These are phyloP conservation scores for Clarireedia monteithiana DNA, from an alignment of 2,329 filamentous ascomycete genomes.

Conservation along the genomic window DNA sequence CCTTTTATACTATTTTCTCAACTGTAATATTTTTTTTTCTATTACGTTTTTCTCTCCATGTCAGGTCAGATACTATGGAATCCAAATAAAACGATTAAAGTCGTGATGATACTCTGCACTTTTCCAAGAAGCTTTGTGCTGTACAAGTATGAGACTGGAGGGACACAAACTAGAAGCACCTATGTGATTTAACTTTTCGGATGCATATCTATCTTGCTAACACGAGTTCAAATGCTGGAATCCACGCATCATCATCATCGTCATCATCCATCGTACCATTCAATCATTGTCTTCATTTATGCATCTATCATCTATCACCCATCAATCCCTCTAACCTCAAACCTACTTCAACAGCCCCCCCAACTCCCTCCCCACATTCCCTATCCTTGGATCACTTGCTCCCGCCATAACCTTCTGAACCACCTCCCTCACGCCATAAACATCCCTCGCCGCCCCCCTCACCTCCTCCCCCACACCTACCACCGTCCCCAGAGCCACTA, in stretches of 20 bases:
- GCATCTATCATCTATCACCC: not conserved
- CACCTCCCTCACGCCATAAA: constrained; percentile 43
- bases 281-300: not conserved
- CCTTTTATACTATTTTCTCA: too few relatives aligned
- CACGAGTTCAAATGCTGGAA: too few relatives aligned
- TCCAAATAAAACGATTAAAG: too few relatives aligned
- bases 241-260: too few relatives aligned
- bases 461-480: constrained; percentile 49
- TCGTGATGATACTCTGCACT: too few relatives aligned
- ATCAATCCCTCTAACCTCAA: not conserved
- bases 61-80: too few relatives aligned
- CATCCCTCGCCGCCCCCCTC: constrained; percentile 47
- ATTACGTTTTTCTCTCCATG: too few relatives aligned
- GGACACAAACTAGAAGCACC: not conserved
- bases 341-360: constrained; percentile 12
- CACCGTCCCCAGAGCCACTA: constrained; percentile 79
- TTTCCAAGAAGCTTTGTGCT: too few relatives aligned
- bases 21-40: not conserved
- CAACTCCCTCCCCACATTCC: constrained; percentile 53
- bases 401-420: constrained; percentile 41
- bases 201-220: not conserved
- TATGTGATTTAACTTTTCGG: too few relatives aligned
- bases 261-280: not conserved
- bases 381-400: constrained; percentile 52
- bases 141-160: not conserved